phyloP scores from a whole-genome alignment of 495 filamentous ascomycete genomes.

The Apiosordaria backusii region DNA sequence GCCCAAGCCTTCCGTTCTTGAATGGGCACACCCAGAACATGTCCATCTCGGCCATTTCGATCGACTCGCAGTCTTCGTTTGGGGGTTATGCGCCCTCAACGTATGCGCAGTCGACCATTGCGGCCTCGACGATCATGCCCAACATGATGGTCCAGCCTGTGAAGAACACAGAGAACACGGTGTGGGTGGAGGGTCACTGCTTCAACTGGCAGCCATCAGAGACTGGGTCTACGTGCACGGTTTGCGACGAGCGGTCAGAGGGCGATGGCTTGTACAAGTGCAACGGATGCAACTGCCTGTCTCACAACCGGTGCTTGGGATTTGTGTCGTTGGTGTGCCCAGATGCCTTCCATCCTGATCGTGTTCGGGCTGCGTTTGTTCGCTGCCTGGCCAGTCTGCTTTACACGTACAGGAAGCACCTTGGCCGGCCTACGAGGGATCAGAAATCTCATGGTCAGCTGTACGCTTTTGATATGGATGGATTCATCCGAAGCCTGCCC shows the following conservation, averaged over 20 bases:
- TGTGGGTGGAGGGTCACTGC: slow-evolving; percentile 94
- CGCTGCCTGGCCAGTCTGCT: slow-evolving; percentile 91
- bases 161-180: slow-evolving; percentile 75
- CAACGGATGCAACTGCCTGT: slow-evolving; percentile 66
- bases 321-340: slow-evolving; percentile 85
- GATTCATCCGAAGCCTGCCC: slow-evolving; percentile 85
- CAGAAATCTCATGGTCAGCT: slow-evolving; percentile 82
- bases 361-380: slow-evolving; percentile 88
- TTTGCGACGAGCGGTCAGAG: slow-evolving; percentile 87
- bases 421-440: slow-evolving; percentile 70
- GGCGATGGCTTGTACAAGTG: slow-evolving; percentile 84
- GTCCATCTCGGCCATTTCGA: slow-evolving; percentile 79
- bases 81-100: slow-evolving; percentile 88
- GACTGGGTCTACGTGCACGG: slow-evolving; percentile 64
- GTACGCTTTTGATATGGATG: slow-evolving; percentile 94
- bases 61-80: slow-evolving; percentile 68
- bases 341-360: slow-evolving; percentile 82
- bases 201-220: slow-evolving; percentile 71
- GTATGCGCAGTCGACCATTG: slow-evolving; percentile 94
- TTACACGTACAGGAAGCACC: slow-evolving; percentile 89
- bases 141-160: slow-evolving; percentile 82
- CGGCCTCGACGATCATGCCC: slow-evolving; percentile 96
- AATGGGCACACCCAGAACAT: slow-evolving; percentile 72
- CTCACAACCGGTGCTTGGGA: slow-evolving; percentile 77
- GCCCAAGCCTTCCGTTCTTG: slow-evolving; percentile 81